Evolutionary conservation across 202 grass and related monocot genomes (phyloP).

Genomic region (Schoenoplectus triqueter): DNA sequence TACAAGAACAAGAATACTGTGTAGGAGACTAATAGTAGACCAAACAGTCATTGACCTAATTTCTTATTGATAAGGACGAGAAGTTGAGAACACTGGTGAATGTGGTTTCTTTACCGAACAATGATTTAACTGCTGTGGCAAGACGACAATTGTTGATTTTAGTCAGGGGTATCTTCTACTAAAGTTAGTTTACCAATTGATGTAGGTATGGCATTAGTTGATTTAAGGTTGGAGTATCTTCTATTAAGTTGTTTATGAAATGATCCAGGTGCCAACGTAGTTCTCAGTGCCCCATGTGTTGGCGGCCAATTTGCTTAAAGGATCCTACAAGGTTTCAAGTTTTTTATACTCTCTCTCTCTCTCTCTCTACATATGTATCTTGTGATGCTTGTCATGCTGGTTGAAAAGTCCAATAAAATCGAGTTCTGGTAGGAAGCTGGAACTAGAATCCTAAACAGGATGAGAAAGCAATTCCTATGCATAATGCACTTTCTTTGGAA

Average conservation of each 20-base stretch:
- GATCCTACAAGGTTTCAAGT: constrained; percentile 74
- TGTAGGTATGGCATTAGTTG: constrained; percentile 52
- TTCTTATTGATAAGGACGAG: background rate
- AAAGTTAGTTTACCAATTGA: constrained; percentile 27
- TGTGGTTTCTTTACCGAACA: constrained; percentile 17
- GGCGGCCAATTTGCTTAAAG: constrained; percentile 87
- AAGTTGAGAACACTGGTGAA: constrained; percentile 14
- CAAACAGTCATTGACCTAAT: constrained; percentile 14
- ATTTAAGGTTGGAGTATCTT: constrained; percentile 36
- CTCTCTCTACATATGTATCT: background rate
- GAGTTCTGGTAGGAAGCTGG: background rate
- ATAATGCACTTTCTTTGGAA: background rate
- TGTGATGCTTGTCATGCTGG: background rate
- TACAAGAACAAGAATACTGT: constrained; percentile 26
- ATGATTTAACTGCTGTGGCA: constrained; percentile 20
- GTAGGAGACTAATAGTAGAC: constrained; percentile 1
- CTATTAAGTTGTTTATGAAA: constrained; percentile 21
- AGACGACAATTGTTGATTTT: constrained; percentile 6
- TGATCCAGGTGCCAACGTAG: constrained; percentile 92
- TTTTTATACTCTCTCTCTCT: background rate
- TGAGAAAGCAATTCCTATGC: constrained; percentile 7
- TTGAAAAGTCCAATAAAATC: background rate
- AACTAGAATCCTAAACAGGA: constrained; percentile 3
- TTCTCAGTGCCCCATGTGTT: constrained; percentile 98
- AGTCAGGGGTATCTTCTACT: constrained; percentile 21